These are phyloP conservation scores for Mucor velutinosus DNA, from an alignment of 371 early-diverging fungal species.

Conservation along the genomic window DNA sequence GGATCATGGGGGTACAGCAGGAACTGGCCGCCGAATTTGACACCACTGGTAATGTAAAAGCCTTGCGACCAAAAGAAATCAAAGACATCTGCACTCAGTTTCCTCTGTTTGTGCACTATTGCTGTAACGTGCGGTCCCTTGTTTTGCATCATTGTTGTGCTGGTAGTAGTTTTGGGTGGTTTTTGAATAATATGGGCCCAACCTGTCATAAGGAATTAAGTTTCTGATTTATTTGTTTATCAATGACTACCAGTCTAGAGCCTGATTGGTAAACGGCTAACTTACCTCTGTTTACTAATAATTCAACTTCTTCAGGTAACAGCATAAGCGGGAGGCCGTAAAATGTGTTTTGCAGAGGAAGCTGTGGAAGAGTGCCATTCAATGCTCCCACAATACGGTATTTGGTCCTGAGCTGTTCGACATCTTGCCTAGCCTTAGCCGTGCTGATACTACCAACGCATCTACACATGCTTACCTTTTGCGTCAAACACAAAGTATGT, in stretches of 20 bases:
- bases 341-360: slow-evolving; percentile 59
- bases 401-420: slow-evolving; percentile 42
- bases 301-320: slow-evolving; percentile 55
- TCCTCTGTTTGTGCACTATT: neutral
- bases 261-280: neutral
- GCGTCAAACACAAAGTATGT: slow-evolving; percentile 27
- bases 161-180: neutral
- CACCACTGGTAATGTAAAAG: slow-evolving; percentile 55
- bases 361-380: slow-evolving; percentile 54
- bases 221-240: slow-evolving; percentile 1
- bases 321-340: slow-evolving; percentile 55
- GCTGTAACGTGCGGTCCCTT: neutral
- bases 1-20: slow-evolving; percentile 63
- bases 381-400: slow-evolving; percentile 59
- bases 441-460: neutral
- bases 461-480: slow-evolving; percentile 10
- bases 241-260: neutral
- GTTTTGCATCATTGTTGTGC: neutral
- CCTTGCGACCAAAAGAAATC: slow-evolving; percentile 55
- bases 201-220: neutral
- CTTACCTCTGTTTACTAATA: slow-evolving; percentile 47
- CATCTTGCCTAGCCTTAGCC: slow-evolving; percentile 26
- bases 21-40: slow-evolving; percentile 70
- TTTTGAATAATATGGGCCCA: neutral
- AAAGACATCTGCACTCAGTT: slow-evolving; percentile 29